Evolutionary conservation across 768 basidiomycete genomes (phyloP).

Genomic region (Phanerodontia chrysosporium): DNA sequence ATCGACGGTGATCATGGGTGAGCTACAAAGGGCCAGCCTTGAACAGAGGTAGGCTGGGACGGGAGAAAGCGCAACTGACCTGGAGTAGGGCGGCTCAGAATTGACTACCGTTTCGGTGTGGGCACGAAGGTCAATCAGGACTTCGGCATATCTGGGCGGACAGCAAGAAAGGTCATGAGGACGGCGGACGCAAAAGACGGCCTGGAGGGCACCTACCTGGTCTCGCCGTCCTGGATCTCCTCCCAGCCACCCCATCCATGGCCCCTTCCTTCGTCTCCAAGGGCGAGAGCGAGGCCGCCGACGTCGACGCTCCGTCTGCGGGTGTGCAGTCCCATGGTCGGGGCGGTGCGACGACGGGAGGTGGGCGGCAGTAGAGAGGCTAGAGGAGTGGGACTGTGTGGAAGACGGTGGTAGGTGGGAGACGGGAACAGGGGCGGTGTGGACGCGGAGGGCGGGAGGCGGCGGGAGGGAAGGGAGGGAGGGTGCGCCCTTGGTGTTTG

Average conservation of each 20-base stretch:
- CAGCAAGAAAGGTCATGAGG: background rate
- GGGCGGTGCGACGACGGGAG: background rate
- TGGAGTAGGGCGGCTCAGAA: constrained; percentile 31
- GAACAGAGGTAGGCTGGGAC: background rate
- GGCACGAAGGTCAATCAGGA: constrained; percentile 80
- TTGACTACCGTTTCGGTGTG: constrained; percentile 74
- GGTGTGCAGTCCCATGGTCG: background rate
- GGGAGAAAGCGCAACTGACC: background rate
- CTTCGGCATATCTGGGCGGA: constrained; percentile 61
- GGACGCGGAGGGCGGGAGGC: background rate
- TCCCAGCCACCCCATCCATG: constrained; percentile 69
- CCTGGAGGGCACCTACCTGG: constrained; percentile 37
- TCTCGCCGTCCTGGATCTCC: constrained; percentile 41
- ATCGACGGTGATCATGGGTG: constrained; percentile 36
- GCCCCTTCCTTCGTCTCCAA: constrained; percentile 55
- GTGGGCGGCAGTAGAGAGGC: no score
- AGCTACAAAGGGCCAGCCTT: constrained; percentile 9
- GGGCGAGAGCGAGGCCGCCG: constrained; percentile 82
- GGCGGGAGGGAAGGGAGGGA: background rate
- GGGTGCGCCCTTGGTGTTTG: background rate
- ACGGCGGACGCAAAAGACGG: background rate
- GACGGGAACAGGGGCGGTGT: background rate
- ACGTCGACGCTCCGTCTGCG: constrained; percentile 81
- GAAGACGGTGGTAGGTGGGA: background rate
- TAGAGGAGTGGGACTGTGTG: no score